Evolutionary conservation across 768 basidiomycete genomes (phyloP).

Genomic region (Mycena metata): DNA sequence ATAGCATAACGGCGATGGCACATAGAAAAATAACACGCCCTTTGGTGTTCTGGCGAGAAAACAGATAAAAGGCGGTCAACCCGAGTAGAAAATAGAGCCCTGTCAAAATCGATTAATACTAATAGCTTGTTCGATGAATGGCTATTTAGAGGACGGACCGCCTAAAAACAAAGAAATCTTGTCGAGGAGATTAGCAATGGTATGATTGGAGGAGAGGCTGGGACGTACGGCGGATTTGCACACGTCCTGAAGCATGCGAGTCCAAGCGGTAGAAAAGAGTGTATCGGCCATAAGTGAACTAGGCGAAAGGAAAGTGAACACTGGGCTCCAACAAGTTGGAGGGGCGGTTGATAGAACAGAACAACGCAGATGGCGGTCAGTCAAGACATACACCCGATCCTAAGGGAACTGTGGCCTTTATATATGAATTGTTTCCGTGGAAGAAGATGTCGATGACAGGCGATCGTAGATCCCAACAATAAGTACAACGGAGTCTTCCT

Average conservation of each 20-base stretch:
- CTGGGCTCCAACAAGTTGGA: no score
- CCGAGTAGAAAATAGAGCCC: conserved; percentile 19
- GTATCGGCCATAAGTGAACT: conserved; percentile 18
- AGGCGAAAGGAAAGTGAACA: conserved; percentile 1
- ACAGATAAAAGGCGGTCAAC: conserved; percentile 6
- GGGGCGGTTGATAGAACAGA: no score
- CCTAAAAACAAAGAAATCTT: conserved; percentile 10
- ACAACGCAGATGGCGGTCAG: no score
- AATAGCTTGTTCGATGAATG: not conserved
- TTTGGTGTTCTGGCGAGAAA: conserved; percentile 5
- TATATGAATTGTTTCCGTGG: no score
- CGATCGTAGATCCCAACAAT: no score
- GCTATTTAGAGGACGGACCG: not conserved
- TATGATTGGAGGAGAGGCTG: not conserved
- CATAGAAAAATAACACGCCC: conserved; percentile 13
- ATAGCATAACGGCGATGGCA: conserved; percentile 11
- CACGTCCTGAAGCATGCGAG: conserved; percentile 18
- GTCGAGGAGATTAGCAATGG: not conserved
- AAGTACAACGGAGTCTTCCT: no score
- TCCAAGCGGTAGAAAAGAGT: conserved; percentile 1
- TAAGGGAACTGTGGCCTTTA: no score
- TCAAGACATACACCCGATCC: no score
- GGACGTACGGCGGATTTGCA: conserved; percentile 23
- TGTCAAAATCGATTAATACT: not conserved
- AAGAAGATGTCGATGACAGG: no score